Percentiles rank a stretch among this genome's conserved stretches.
Evolutionary conservation across 2,329 filamentous ascomycete species (phyloP).

Genomic region (Diplocarpon mali): DNA sequence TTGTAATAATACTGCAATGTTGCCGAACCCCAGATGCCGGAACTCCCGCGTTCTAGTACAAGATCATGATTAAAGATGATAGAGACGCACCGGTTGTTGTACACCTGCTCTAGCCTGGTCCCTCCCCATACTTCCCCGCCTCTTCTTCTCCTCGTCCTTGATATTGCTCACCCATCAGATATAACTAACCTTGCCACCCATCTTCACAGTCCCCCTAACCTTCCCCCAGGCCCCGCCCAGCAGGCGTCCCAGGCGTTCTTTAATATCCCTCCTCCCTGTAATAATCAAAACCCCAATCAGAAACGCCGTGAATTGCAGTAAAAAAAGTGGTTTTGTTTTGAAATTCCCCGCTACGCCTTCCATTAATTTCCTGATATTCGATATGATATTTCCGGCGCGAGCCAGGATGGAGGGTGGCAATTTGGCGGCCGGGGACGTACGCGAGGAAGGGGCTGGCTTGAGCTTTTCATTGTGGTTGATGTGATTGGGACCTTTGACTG

Average conservation of each 20-base stretch:
- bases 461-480: too few species aligned
- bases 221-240: conserved; percentile 56
- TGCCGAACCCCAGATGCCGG: too few species aligned
- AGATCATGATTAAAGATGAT: too few species aligned
- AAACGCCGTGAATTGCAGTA: conserved; percentile 62
- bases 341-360: conserved; percentile 40
- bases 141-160: background rate
- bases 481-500: conserved; percentile 13
- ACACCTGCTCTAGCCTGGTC: too few species aligned
- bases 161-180: conserved; percentile 43
- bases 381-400: conserved; percentile 39
- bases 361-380: conserved; percentile 40
- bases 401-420: conserved; percentile 19
- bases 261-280: conserved; percentile 61
- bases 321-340: conserved; percentile 43
- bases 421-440: conserved; percentile 10
- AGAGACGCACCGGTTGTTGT: too few species aligned
- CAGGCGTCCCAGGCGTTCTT: conserved; percentile 61
- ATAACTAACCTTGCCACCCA: conserved; percentile 97
- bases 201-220: conserved; percentile 52
- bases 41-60: too few species aligned
- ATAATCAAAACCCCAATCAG: conserved; percentile 67
- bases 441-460: too few species aligned
- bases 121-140: too few species aligned
- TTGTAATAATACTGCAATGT: too few species aligned